Conservation (phyloP, 106 monocot genomes). For the Apostasia shenzhenica region DNA sequence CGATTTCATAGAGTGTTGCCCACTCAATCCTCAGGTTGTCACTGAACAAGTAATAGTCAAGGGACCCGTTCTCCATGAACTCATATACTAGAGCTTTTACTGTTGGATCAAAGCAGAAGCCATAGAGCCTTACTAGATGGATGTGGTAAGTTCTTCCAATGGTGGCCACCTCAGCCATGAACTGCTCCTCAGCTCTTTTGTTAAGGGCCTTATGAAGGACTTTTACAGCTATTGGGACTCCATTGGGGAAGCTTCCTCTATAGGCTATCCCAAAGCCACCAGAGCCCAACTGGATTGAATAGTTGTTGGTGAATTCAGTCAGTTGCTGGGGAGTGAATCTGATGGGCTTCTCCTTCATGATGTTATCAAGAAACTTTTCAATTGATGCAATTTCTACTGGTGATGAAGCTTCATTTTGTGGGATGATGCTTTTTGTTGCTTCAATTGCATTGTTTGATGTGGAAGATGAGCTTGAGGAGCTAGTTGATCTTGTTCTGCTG, state of each 20-base stretch:
- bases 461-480: too few relatives aligned
- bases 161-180: constrained; percentile 7
- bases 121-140: constrained; percentile 3
- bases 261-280: constrained; percentile 7
- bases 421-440: not conserved
- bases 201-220: constrained; percentile 1
- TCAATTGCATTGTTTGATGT: too few relatives aligned
- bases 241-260: constrained; percentile 1
- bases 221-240: constrained; percentile 1
- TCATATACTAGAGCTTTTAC: constrained; percentile 9
- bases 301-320: constrained; percentile 2
- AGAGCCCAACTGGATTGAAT: not conserved
- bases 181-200: constrained; percentile 8
- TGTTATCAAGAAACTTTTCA: constrained; percentile 4
- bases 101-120: constrained; percentile 3
- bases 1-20: constrained; percentile 10
- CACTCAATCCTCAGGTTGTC: constrained; percentile 4
- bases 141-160: constrained; percentile 7
- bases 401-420: not conserved
- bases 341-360: constrained; percentile 10
- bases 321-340: constrained; percentile 7
- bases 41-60: constrained; percentile 6
- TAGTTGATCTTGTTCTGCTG: not conserved
- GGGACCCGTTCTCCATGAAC: constrained; percentile 4
- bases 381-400: not conserved